phyloP scores from a whole-genome alignment of 805 yeast genomes.

The Barnettozyma salicaria region DNA sequence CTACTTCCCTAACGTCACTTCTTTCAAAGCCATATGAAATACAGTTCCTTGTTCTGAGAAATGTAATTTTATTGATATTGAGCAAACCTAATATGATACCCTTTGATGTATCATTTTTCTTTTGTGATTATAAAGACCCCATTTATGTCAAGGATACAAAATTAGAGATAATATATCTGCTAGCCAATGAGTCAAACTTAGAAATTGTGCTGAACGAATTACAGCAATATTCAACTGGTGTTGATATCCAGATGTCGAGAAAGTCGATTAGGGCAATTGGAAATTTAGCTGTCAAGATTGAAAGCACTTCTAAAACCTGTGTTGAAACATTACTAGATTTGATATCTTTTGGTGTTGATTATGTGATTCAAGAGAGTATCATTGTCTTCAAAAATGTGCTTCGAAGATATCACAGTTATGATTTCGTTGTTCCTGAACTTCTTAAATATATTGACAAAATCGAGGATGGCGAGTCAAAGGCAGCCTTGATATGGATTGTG shows the following conservation, averaged over 20 bases:
- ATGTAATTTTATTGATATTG: conserved; percentile 67
- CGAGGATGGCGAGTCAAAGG: conserved; percentile 73
- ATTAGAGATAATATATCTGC: conserved; percentile 73
- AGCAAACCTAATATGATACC: conserved; percentile 54
- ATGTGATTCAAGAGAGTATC: conserved; percentile 74
- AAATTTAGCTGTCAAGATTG: conserved; percentile 74
- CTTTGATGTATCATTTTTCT: conserved; percentile 73
- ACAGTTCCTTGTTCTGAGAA: conserved; percentile 77
- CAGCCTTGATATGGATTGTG: conserved; percentile 76
- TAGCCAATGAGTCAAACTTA: conserved; percentile 63
- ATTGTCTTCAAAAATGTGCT: conserved; percentile 72
- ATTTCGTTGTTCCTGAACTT: conserved; percentile 37
- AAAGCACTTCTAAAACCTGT: conserved; percentile 55
- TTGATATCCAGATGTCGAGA: conserved; percentile 79
- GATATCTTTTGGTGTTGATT: conserved; percentile 57
- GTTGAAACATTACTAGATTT: conserved; percentile 56
- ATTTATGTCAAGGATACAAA: conserved; percentile 86
- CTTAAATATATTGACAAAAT: conserved; percentile 43
- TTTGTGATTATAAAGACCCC: conserved; percentile 80
- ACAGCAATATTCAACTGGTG: conserved; percentile 81
- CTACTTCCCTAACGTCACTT: conserved; percentile 61
- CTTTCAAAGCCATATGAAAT: conserved; percentile 75
- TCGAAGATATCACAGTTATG: conserved; percentile 65
- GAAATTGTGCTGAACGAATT: conserved; percentile 63
- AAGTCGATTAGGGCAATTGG: conserved; percentile 89